Evolutionary conservation across 805 yeast species (phyloP).

Genomic region (Candida coquimbonensis): DNA sequence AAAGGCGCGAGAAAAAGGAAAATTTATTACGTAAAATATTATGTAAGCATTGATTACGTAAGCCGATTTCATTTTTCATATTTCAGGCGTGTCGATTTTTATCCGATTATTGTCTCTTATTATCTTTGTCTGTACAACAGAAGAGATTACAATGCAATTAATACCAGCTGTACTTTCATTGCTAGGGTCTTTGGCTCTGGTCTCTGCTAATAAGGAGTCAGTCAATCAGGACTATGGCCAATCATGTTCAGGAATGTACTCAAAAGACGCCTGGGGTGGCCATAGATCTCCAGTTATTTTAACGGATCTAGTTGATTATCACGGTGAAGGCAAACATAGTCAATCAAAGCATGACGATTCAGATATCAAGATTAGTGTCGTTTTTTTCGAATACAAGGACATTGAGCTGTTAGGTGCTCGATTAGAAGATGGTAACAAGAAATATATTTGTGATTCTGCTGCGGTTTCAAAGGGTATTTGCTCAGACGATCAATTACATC

Average conservation of each 20-base stretch:
- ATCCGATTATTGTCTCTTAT: too few species aligned
- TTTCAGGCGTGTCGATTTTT: too few species aligned
- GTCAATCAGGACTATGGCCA: slow-evolving; percentile 50
- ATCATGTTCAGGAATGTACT: slow-evolving; percentile 86
- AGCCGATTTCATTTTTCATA: too few species aligned
- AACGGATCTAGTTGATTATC: slow-evolving; percentile 32
- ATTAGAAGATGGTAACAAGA: slow-evolving; percentile 34
- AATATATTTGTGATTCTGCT: slow-evolving; percentile 69
- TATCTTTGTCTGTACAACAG: too few species aligned
- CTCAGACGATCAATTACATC: slow-evolving; percentile 43
- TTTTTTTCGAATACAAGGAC: slow-evolving; percentile 82
- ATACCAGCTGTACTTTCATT: background rate
- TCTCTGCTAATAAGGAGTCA: slow-evolving; percentile 34
- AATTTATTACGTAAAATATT: too few species aligned
- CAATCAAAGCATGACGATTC: slow-evolving; percentile 23
- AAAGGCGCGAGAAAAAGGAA: too few species aligned
- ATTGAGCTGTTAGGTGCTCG: slow-evolving; percentile 56
- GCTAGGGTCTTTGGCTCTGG: background rate
- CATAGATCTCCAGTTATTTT: slow-evolving; percentile 53
- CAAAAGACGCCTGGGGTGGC: slow-evolving; percentile 85
- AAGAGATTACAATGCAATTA: slow-evolving; percentile 1
- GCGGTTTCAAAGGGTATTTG: slow-evolving; percentile 59
- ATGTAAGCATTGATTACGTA: too few species aligned
- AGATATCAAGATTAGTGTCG: slow-evolving; percentile 48
- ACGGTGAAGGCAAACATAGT: slow-evolving; percentile 10